Evolutionary conservation across 306 rosid species (phyloP), one percentile per base, ranked within the genome.

Genomic region (Lagenaria siceraria): DNA sequence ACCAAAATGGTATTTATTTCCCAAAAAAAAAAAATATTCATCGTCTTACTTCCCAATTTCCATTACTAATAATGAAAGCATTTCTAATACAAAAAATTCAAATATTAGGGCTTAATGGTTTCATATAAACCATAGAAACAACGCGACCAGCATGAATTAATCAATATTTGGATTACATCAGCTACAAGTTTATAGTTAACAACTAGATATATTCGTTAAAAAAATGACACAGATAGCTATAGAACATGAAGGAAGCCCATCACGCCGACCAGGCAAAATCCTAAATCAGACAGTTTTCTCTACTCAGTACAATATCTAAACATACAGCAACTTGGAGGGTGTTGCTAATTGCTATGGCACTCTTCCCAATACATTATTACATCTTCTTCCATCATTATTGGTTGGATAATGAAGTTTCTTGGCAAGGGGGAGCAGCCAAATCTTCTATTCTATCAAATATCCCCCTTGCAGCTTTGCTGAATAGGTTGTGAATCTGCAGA

Each of bases 401-500:
- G 46, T 66, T n/a, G 17, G 74, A 66, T 66, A 66, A 40, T 14
- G 70, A 46, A 29, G 51, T 14, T 55, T 58, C 83, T 24, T 63
- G 15, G 71, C 83, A 79, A 56, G 60, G 70, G 58, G 76, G 19
- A 10, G 78, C 74, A 76, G 89, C 78, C 52, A 81, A 77, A 83
- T 82, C 86, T 58, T 79, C 65, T 74, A 48, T 76, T 81, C 81
- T 83, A 6, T 90, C 93, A 35, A 94, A 84, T 55, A 90, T 68
- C 1, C 82, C 93, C 18, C 73, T 85, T 22, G 96, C 93, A 64
- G 96, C 92, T 87, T 78, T 86, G 75, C 80, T 89, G 80, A 94
- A 89, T 83, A 94, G 59, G 77, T 87, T 89, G 21, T 86, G 82
- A 27, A 82, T 89, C 97, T 94, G 91, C 27, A 25, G 56, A 66